phyloP scores from a whole-genome alignment of 2,329 filamentous ascomycete species.

The Onygena corvina region DNA sequence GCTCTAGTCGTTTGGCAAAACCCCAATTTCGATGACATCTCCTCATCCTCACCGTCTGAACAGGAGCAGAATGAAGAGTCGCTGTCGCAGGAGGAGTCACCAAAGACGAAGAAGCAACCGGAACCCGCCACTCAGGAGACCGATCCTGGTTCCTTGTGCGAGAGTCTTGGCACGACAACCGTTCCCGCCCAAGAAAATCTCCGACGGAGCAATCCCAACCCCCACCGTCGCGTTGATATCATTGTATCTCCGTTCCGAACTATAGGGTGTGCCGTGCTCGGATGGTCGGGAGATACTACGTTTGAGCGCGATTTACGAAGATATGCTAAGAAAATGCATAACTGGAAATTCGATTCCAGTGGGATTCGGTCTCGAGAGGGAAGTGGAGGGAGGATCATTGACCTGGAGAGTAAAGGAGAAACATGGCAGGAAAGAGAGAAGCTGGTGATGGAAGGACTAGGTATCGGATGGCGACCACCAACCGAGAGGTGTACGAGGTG shows the following conservation, averaged over 20 bases:
- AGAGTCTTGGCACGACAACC: background rate
- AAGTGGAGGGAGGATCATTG: conserved; percentile 56
- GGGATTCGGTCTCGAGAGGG: conserved; percentile 55
- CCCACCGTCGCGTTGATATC: conserved; percentile 80
- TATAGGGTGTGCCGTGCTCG: conserved; percentile 72
- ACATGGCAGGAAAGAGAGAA: conserved; percentile 62
- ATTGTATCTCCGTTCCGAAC: conserved; percentile 83
- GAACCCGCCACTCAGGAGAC: background rate
- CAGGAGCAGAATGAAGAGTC: background rate
- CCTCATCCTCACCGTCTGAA: background rate
- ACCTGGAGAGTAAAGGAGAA: conserved; percentile 47
- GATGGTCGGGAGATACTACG: conserved; percentile 80
- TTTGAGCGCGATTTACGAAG: conserved; percentile 76
- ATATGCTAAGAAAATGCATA: conserved; percentile 60
- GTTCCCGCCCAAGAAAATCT: conserved; percentile 2
- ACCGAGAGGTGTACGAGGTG: conserved; percentile 56
- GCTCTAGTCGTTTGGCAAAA: conserved; percentile 87
- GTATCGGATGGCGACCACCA: conserved; percentile 54
- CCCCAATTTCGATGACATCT: conserved; percentile 34
- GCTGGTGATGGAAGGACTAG: conserved; percentile 66
- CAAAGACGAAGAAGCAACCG: background rate
- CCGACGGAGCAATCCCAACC: conserved; percentile 47
- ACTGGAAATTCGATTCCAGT: conserved; percentile 83
- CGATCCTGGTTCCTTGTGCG: background rate
- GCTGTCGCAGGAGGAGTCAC: no score